These are phyloP conservation scores for Phytophthora ramorum DNA, from an alignment of 352 stramenopile genomes.

Conservation along the genomic window DNA sequence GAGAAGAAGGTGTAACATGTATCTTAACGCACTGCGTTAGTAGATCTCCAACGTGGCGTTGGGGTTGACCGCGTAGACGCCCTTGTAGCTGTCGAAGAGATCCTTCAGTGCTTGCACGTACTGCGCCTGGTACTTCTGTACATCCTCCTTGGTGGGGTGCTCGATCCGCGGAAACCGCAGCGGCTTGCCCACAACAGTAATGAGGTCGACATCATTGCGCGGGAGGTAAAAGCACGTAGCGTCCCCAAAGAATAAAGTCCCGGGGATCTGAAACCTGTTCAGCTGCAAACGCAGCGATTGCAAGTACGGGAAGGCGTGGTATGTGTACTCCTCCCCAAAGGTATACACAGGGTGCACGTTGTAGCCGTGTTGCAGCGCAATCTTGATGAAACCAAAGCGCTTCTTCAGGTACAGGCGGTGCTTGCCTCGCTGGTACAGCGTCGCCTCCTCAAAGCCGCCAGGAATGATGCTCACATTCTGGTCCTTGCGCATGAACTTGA, in stretches of 20 bases:
- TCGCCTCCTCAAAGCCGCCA: conserved; percentile 95
- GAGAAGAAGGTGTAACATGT: no score
- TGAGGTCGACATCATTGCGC: conserved; percentile 67
- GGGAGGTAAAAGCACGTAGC: conserved; percentile 88
- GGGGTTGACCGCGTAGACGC: conserved; percentile 69
- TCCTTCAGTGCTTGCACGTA: conserved; percentile 82
- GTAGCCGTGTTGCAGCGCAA: conserved; percentile 91
- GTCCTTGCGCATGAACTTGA: conserved; percentile 43
- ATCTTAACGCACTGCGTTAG: conserved; percentile 24
- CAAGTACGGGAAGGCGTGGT: conserved; percentile 70
- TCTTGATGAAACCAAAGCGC: conserved; percentile 93
- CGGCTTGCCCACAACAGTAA: conserved; percentile 90
- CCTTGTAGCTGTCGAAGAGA: conserved; percentile 88
- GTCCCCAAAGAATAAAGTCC: conserved; percentile 70
- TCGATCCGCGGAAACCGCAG: conserved; percentile 88
- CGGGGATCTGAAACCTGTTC: conserved; percentile 87
- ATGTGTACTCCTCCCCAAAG: conserved; percentile 92
- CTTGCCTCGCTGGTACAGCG: conserved; percentile 71
- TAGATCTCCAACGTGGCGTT: conserved; percentile 52
- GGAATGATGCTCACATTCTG: conserved; percentile 83
- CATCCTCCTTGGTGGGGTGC: conserved; percentile 88
- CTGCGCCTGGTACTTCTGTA: conserved; percentile 84
- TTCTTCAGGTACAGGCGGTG: conserved; percentile 92
- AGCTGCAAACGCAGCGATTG: conserved; percentile 30
- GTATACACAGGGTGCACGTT: conserved; percentile 90